phyloP scores from a whole-genome alignment of 768 basidiomycete genomes.

The Suillus fuscotomentosus region DNA sequence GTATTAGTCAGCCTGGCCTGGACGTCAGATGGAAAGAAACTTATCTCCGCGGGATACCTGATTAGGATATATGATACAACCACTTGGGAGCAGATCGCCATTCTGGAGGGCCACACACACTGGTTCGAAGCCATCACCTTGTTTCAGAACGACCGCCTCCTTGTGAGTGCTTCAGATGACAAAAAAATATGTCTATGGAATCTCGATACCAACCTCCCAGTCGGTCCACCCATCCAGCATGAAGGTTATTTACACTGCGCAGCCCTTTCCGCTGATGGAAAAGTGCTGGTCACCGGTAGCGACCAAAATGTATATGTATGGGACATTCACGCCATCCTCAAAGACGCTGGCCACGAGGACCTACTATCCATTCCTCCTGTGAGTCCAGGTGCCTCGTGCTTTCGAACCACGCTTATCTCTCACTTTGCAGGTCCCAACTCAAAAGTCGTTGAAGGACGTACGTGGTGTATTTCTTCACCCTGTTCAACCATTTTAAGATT shows the following conservation, averaged over 20 bases:
- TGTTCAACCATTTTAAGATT: not conserved
- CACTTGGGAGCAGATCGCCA: not conserved
- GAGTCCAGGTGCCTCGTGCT: not conserved
- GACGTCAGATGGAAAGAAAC: not conserved
- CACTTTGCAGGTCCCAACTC: not conserved
- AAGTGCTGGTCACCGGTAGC: not conserved
- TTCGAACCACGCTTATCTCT: not conserved
- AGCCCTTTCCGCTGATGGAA: not conserved
- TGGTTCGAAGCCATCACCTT: not conserved
- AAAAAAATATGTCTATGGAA: not conserved
- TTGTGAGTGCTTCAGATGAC: not conserved
- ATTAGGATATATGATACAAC: not conserved
- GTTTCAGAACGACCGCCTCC: not conserved
- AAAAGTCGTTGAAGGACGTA: not conserved
- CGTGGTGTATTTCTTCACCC: not conserved
- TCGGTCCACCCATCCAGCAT: not conserved
- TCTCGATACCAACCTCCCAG: not conserved
- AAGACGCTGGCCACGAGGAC: not conserved
- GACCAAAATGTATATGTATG: not conserved
- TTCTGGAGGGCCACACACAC: not conserved
- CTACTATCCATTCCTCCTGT: not conserved
- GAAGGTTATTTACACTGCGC: too few species aligned
- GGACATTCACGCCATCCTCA: not conserved
- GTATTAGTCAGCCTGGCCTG: not conserved
- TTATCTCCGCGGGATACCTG: not conserved